A percentile compares a stretch with the other conserved stretches of the same genome.
phyloP scores from a whole-genome alignment of 257 asterid species.

The Rubia yunnanensis region DNA sequence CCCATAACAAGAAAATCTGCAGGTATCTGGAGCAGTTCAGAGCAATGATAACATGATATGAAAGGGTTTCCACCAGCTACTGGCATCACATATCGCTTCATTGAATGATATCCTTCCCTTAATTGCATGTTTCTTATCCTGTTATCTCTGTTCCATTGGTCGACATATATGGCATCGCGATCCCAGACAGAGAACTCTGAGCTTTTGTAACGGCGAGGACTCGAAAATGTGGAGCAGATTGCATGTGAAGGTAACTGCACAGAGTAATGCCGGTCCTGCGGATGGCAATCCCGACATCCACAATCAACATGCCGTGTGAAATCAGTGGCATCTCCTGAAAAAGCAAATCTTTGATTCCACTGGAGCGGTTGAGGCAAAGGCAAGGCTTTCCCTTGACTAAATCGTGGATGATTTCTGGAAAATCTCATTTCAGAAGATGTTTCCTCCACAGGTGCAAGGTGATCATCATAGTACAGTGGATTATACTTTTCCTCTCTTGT shows the following conservation, averaged over 20 bases:
- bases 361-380: too few species aligned
- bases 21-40: slow-evolving; percentile 61
- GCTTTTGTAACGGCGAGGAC: slow-evolving; percentile 44
- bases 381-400: slow-evolving; percentile 18
- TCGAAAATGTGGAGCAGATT: slow-evolving; percentile 28
- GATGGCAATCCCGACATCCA: slow-evolving; percentile 24
- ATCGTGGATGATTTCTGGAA: slow-evolving; percentile 21
- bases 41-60: slow-evolving; percentile 59
- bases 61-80: slow-evolving; percentile 78
- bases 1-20: slow-evolving; percentile 57
- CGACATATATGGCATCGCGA: slow-evolving; percentile 27
- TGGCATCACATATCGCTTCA: slow-evolving; percentile 52
- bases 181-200: slow-evolving; percentile 38
- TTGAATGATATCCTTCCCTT: slow-evolving; percentile 34
- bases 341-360: slow-evolving; percentile 36
- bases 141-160: slow-evolving; percentile 28
- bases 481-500: slow-evolving; percentile 17
- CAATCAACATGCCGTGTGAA: slow-evolving; percentile 31
- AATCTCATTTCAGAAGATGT: slow-evolving; percentile 24
- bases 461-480: slow-evolving; percentile 19
- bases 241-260: slow-evolving; percentile 45
- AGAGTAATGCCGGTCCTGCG: slow-evolving; percentile 18
- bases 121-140: slow-evolving; percentile 27
- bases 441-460: slow-evolving; percentile 26
- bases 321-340: slow-evolving; percentile 53